Base-by-base conservation (phyloP, 1,139 yeast species). In the Geotrichum europaeum region DNA sequence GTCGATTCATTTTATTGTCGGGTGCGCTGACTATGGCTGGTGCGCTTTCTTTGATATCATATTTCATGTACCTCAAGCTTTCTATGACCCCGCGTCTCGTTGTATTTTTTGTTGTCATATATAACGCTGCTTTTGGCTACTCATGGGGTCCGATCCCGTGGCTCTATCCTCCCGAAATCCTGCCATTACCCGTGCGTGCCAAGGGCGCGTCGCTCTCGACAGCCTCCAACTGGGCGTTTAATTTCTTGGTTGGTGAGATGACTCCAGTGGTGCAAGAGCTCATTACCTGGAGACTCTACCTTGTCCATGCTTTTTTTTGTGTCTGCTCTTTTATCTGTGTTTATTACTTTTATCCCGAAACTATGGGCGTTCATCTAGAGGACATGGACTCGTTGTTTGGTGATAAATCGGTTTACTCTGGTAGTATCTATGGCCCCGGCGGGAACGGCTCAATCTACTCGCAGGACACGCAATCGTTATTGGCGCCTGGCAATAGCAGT, bases 141-240 rank as follows among this genome's bases (percentile, higher is more conserved):
- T 75, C 78, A 4, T 90, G 96, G 96, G 97, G 97, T 12, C 97
- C 97, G 3, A 86, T 92, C 63, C 96, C 97, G 7, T 91, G 97
- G 97, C 79, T 92, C 68, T 86, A 89, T 75, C 90, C 91, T 55
- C 85, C 87, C 49, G 97, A 91, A 75, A 92, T 92, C 59, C 81
- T 92, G 62, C 97, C 97, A 0, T 82, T 89, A 63, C 79, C 86
- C 28, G 91, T 91, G n/a, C 82, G 97, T 63, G 91, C 96, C 7
- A 89, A 91, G 69, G 96, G 96, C 57, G 96, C 97, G 0, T 90
- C 96, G 1, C 76, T 90, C 65, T 86, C 96, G 0, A 91, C 97
- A 0, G 96, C 96, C 0, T 85, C 96, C 10, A 91, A 91, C 73
- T 92, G 97, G 97, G 82, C 89, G n/a, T 91, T 89, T 76, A 91